Evolutionary conservation across 257 asterid species (phyloP).

Genomic region (Forsythia viridissima): DNA sequence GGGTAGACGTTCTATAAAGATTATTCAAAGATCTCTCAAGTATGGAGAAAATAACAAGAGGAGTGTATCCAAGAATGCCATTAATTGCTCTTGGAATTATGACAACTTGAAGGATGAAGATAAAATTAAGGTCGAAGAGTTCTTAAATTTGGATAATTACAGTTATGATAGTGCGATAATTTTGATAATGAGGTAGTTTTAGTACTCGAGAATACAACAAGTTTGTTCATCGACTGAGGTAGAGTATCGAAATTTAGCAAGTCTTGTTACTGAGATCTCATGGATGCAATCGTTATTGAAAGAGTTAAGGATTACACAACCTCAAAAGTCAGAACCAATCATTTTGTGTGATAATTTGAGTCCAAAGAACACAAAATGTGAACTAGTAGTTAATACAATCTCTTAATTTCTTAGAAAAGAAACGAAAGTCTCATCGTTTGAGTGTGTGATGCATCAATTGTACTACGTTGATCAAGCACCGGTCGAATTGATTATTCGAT

Average conservation of each 20-base stretch:
- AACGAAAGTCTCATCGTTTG: not conserved
- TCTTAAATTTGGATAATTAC: not conserved
- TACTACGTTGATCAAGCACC: not conserved
- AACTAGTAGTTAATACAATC: not conserved
- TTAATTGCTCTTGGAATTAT: not conserved
- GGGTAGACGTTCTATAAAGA: too few species aligned
- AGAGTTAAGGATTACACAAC: not conserved
- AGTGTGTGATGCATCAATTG: not conserved
- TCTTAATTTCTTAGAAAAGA: not conserved
- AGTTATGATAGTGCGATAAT: not conserved
- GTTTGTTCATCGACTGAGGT: not conserved
- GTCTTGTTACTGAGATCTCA: not conserved
- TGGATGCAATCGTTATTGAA: not conserved
- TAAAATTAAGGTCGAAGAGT: not conserved
- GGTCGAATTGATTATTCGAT: not conserved
- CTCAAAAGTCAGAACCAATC: not conserved
- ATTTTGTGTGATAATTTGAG: not conserved
- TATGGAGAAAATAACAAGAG: too few species aligned
- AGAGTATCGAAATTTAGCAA: not conserved
- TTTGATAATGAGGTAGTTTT: not conserved
- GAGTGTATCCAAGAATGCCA: not conserved
- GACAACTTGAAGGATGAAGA: not conserved
- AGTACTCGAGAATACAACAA: too few species aligned
- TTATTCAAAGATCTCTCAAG: too few species aligned
- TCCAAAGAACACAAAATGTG: not conserved